Conservation (phyloP, 345 rosid genomes). For the Gossypium rotundifolium region DNA sequence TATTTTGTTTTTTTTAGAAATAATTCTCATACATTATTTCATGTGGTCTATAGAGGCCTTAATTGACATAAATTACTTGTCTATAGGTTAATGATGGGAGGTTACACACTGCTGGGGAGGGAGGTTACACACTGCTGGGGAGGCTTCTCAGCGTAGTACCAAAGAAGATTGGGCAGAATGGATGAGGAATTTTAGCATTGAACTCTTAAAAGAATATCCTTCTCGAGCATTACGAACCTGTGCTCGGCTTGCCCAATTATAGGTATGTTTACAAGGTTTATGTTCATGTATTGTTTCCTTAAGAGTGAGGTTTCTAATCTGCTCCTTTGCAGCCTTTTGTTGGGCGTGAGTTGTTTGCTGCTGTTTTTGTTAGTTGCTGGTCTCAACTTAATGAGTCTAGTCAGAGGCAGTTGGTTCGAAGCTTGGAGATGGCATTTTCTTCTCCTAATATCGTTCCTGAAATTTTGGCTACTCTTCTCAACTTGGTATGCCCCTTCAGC, state of each 20-base stretch:
- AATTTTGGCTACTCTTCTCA: constrained; percentile 91
- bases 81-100: constrained; percentile 80
- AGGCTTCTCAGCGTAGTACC: constrained; percentile 98
- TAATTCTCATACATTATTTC: neutral
- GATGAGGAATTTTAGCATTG: constrained; percentile 99
- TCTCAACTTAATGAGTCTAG: constrained; percentile 75
- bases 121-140: constrained; percentile 88
- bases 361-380: constrained; percentile 99
- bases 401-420: constrained; percentile 85
- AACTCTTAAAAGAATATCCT: constrained; percentile 93
- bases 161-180: constrained; percentile 99
- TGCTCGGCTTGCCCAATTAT: constrained; percentile 93
- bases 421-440: constrained; percentile 98
- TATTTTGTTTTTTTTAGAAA: neutral
- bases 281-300: constrained; percentile 11
- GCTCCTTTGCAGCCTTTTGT: constrained; percentile 69
- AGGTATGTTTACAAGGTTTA: constrained; percentile 39
- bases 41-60: constrained; percentile 5
- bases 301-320: constrained; percentile 23
- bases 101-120: constrained; percentile 93
- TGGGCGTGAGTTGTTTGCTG: constrained; percentile 97
- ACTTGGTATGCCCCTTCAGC: constrained; percentile 51
- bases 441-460: constrained; percentile 97
- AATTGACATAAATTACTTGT: neutral
- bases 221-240: constrained; percentile 96